Evolutionary conservation across 805 yeast species (phyloP).

Genomic region (Starmera amethionina): DNA sequence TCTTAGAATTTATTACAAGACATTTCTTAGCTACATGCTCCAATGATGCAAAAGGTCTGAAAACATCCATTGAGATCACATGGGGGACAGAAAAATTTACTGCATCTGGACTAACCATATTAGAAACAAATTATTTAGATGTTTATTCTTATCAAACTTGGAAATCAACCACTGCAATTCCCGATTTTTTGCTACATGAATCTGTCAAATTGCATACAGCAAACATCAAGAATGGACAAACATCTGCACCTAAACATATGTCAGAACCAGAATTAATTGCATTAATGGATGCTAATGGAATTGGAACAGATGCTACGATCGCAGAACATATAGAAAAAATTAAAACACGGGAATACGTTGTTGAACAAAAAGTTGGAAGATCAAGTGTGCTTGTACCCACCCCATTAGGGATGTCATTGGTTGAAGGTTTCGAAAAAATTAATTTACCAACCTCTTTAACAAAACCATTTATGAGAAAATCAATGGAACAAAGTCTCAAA

Average conservation of each 20-base stretch:
- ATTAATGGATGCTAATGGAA: slow-evolving; percentile 93
- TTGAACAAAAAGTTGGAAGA: slow-evolving; percentile 24
- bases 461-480: slow-evolving; percentile 79
- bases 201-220: slow-evolving; percentile 43
- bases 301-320: slow-evolving; percentile 98
- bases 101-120: slow-evolving; percentile 66
- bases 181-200: slow-evolving; percentile 52
- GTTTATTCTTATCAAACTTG: slow-evolving; percentile 73
- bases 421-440: slow-evolving; percentile 77
- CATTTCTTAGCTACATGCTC: slow-evolving; percentile 90
- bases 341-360: slow-evolving; percentile 54
- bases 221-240: slow-evolving; percentile 60
- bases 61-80: slow-evolving; percentile 47
- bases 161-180: slow-evolving; percentile 57
- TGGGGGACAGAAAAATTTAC: slow-evolving; percentile 77
- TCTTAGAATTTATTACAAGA: slow-evolving; percentile 79
- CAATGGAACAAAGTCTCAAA: slow-evolving; percentile 57
- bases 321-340: slow-evolving; percentile 94
- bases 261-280: slow-evolving; percentile 90
- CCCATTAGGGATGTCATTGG: slow-evolving; percentile 73
- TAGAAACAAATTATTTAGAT: slow-evolving; percentile 69
- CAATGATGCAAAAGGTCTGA: slow-evolving; percentile 74
- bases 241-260: slow-evolving; percentile 72
- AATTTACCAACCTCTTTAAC: slow-evolving; percentile 70
- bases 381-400: slow-evolving; percentile 60